Evolutionary conservation across 345 rosid genomes (phyloP).

Genomic region (Pistacia atlantica): DNA sequence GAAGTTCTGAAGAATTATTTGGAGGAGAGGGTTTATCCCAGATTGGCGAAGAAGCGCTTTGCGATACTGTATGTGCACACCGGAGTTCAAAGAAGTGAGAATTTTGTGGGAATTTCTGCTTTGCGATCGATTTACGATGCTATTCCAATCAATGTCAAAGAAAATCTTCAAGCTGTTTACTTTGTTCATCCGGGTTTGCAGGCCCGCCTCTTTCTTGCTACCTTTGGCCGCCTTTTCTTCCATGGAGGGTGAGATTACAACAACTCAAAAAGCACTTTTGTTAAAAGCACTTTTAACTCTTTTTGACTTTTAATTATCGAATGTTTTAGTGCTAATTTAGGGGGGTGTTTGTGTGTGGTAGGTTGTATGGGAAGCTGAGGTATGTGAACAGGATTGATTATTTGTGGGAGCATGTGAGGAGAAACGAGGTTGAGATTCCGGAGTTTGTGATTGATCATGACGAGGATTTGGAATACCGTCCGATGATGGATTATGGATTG

Average conservation of each 20-base stretch:
- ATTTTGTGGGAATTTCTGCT: conserved; percentile 70
- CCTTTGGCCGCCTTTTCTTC: conserved; percentile 69
- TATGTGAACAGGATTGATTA: conserved; percentile 69
- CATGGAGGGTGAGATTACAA: conserved; percentile 52
- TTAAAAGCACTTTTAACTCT: too few relatives aligned
- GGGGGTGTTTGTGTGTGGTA: conserved; percentile 28
- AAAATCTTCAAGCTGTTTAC: conserved; percentile 62
- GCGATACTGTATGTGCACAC: conserved; percentile 68
- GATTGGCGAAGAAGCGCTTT: conserved; percentile 55
- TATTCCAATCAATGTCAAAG: conserved; percentile 58
- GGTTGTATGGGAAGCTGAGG: conserved; percentile 71
- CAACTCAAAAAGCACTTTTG: too few relatives aligned
- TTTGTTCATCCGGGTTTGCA: conserved; percentile 74
- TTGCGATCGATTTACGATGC: conserved; percentile 68
- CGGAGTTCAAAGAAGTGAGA: conserved; percentile 68
- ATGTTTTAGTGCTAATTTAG: not conserved
- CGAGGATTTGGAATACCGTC: conserved; percentile 72
- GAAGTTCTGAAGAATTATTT: conserved; percentile 56
- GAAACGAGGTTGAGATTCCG: conserved; percentile 72
- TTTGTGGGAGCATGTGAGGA: conserved; percentile 76
- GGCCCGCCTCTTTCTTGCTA: conserved; percentile 76
- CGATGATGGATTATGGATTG: conserved; percentile 75
- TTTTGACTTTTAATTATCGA: too few relatives aligned
- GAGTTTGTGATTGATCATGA: conserved; percentile 76
- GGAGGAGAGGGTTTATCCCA: conserved; percentile 53